A percentile compares a stretch with the other conserved stretches of the same genome.
Evolutionary conservation across 108 stramenopile species (phyloP).

Genomic region (Nitzschia inconspicua): DNA sequence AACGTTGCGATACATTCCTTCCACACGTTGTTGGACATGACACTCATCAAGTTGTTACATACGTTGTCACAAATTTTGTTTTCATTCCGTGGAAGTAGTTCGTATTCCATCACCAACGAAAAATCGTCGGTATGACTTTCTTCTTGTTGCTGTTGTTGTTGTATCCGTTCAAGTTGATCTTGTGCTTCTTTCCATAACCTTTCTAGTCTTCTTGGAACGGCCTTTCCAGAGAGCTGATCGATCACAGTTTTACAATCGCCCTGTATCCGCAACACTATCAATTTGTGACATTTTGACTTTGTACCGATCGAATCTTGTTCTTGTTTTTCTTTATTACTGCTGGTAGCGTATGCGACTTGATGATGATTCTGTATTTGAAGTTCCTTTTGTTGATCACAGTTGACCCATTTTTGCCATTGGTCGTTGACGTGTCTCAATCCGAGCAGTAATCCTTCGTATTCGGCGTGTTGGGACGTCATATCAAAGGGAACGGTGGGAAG

Average conservation of each 20-base stretch:
- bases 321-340: neutral
- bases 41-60: slow-evolving; percentile 27
- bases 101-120: slow-evolving; percentile 19
- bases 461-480: slow-evolving; percentile 63
- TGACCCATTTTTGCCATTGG: neutral
- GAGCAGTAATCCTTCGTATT: slow-evolving; percentile 68
- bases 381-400: neutral
- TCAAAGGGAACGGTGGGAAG: slow-evolving; percentile 29
- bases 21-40: neutral
- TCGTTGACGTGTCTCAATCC: slow-evolving; percentile 29
- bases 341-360: neutral
- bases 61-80: slow-evolving; percentile 55
- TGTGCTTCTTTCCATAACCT: slow-evolving; percentile 24
- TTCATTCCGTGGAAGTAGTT: slow-evolving; percentile 50
- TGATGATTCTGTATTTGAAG: neutral
- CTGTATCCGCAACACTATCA: slow-evolving; percentile 33
- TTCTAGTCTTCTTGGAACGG: slow-evolving; percentile 56
- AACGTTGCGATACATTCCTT: neutral
- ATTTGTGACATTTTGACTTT: neutral
- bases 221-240: slow-evolving; percentile 49
- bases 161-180: slow-evolving; percentile 2
- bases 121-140: neutral
- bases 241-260: slow-evolving; percentile 81
- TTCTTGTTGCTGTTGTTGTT: neutral
- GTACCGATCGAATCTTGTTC: neutral